These are phyloP conservation scores for Pelargonium australe DNA, from an alignment of 441 rosid genomes.

Conservation along the genomic window DNA sequence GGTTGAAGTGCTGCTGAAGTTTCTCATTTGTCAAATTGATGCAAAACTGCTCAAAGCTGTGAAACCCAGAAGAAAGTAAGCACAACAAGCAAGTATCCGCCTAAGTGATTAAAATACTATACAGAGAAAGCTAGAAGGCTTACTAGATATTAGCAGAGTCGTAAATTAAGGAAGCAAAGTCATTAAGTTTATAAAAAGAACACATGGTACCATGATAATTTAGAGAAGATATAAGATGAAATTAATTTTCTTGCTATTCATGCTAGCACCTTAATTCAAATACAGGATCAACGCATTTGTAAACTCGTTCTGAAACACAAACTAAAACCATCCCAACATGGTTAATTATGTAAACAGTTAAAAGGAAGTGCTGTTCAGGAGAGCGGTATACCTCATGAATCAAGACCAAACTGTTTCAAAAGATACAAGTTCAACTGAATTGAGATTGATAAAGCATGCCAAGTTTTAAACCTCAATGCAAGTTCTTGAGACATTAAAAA, in stretches of 20 bases:
- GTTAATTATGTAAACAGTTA: background rate
- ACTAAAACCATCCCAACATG: background rate
- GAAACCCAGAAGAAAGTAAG: conserved; percentile 16
- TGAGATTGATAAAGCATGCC: background rate
- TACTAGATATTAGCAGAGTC: background rate
- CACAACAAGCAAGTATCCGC: background rate
- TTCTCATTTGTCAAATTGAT: conserved; percentile 82
- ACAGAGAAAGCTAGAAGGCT: background rate
- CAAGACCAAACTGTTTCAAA: background rate
- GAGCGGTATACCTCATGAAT: background rate
- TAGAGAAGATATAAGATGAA: background rate
- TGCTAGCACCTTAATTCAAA: background rate
- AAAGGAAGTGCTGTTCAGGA: background rate
- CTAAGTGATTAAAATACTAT: conserved; percentile 1
- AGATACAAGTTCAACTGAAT: background rate
- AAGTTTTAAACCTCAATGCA: conserved; percentile 8
- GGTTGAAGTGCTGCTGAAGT: conserved; percentile 78
- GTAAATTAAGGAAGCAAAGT: background rate
- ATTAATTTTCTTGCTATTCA: background rate
- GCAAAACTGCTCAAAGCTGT: conserved; percentile 81
- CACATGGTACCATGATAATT: conserved; percentile 5
- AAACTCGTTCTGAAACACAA: background rate
- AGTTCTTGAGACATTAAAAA: conserved; percentile 21
- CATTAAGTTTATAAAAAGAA: background rate
- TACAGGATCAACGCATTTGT: background rate